Evolutionary conservation across 2,329 filamentous ascomycete species (phyloP), one percentile per base, ranked within the genome.

Genomic region (Bipolaris sorokiniana): DNA sequence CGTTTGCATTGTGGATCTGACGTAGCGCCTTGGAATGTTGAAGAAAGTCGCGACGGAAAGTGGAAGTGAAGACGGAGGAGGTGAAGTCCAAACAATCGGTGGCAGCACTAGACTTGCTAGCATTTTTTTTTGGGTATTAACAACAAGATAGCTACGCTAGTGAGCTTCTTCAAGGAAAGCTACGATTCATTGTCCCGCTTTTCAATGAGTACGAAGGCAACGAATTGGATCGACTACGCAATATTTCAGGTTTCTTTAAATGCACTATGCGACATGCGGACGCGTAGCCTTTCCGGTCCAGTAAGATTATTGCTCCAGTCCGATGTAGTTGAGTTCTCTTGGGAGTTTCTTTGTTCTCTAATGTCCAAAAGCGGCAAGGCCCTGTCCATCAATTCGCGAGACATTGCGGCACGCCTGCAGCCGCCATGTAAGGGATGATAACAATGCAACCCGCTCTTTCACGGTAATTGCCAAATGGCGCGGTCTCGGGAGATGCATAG

Each of bases 251-350:
- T 44, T 68, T 66, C 72, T 75, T 76, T 75, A 70, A 73, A 63
- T 56, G 54, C 69, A 69, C 70, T 69, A 71, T 74, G 67, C 61
- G 60, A 55, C 58, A 59, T 23, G 48, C 56, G 52, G 55, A 60
- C 37, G 52, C 59, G 41, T 57, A 28, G 58, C 55, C 56, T 60
- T 16, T 62, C 58, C 46, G 62, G 67, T 66, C 66, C 67, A 66
- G 66, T 66, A 70, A 72, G 68, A 68, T 68, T 51, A 71, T 71
- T 76, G 73, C 76, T 63, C 66, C 62, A 70, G 68, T 67, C 71
- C 68, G 62, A 70, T 70, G 67, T 68, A 72, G 65, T 55, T 54
- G 59, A 66, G 51, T 56, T 66, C 71, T 64, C 63, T 66, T 67
- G 64, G 56, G 46, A 49, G 58, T 67, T 76, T 72, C 74, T 76